Conservation (phyloP, 768 basidiomycete genomes). For the Dentipellis sp. region DNA sequence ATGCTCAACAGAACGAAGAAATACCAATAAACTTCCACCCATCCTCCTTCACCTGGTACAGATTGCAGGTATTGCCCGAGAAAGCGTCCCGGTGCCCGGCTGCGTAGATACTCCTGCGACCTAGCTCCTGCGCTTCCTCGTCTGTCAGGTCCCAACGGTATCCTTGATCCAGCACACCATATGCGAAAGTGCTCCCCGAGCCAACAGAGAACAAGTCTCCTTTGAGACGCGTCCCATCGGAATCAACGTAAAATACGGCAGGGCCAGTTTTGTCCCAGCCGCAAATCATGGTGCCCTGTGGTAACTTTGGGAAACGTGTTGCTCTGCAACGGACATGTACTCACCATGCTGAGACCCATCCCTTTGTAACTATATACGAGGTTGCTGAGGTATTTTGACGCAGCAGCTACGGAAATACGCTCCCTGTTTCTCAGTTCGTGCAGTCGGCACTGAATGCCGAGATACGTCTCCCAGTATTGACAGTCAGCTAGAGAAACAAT, state of each 20-base stretch:
- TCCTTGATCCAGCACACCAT: constrained; percentile 95
- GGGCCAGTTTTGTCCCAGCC: constrained; percentile 99
- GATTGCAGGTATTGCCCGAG: constrained; percentile 92
- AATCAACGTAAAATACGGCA: constrained; percentile 94
- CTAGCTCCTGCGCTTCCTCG: constrained; percentile 92
- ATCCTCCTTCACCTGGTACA: constrained; percentile 90
- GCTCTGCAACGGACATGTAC: constrained; percentile 16
- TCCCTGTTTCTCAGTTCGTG: constrained; percentile 95
- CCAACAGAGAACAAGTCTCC: constrained; percentile 99
- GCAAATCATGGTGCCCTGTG: constrained; percentile 98
- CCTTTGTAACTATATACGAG: constrained; percentile 98
- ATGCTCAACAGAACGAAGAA: constrained; percentile 17
- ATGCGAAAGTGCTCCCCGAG: constrained; percentile 97
- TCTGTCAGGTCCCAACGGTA: constrained; percentile 89
- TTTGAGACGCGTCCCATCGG: constrained; percentile 90
- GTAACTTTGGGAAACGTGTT: background rate
- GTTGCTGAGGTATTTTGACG: constrained; percentile 95
- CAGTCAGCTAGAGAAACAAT: constrained; percentile 60
- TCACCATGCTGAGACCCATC: constrained; percentile 96
- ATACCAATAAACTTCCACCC: constrained; percentile 95
- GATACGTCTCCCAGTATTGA: constrained; percentile 98
- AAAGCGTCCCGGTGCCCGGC: constrained; percentile 96
- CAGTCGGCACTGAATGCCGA: constrained; percentile 94
- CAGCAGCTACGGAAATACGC: constrained; percentile 98
- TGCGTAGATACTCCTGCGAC: constrained; percentile 88